Evolutionary conservation across 371 early-diverging fungal genomes (phyloP), one percentile per base, ranked within the genome.

Genomic region (Syncephalastrum sp.): DNA sequence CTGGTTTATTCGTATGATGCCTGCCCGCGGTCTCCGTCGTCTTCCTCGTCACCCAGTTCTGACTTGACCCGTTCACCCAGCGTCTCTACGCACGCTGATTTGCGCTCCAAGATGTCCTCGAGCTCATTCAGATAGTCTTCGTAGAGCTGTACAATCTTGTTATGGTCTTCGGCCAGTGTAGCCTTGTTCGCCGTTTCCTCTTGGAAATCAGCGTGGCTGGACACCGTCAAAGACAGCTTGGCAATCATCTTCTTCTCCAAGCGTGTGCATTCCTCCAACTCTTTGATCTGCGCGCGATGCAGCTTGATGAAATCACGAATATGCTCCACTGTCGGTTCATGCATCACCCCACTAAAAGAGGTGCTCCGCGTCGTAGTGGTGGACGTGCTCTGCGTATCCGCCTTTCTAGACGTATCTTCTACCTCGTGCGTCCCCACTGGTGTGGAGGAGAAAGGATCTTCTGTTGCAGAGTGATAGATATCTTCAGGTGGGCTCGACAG

Each of bases 181-280:
- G 38, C 38, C 38, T 33, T 33, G 38, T 33, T 33, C 10, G 38
- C 38, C 8, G 38, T 33, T 15, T 55, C 53, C 23, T 64, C 64
- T 7, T 42, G 38, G 38, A 65, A 56, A 16, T 68, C 64, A n/a
- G 60, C 56, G 61, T 67, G 64, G 12, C 64, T 67, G 10, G 69
- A 54, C n/a, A 78, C 41, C 6, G 67, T 68, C 21, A 82, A 45
- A 41, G 91, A 84, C 47, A 92, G 75, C 29, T 85, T 83, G 46
- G 87, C 86, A 10, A 94, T 70, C 53, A 94, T 72, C 67, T 83
- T 85, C 55, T 88, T 88, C 71, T 97, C 96, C 33, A 78, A 74
- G 54, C 86, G 85, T 17, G 86, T 78, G 43, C 85, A 75, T 41
- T 93, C 95, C 15, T 88, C 86, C 16, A 89, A 70, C 42, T 90